Evolutionary conservation across 805 yeast species (phyloP).

Genomic region (Debaryomyces maramus): DNA sequence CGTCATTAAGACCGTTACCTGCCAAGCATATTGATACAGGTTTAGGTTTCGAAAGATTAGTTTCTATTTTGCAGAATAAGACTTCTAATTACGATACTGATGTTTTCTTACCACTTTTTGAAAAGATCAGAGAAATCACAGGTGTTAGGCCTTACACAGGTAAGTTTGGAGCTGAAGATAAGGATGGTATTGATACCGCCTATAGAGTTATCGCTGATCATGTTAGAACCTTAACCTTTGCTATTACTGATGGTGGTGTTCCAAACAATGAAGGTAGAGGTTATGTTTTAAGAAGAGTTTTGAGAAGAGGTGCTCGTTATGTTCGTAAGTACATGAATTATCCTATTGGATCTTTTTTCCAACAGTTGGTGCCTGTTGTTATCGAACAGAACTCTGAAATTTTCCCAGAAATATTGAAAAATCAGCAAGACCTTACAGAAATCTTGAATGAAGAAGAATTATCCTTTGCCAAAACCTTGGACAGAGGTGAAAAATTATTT

Average conservation of each 20-base stretch:
- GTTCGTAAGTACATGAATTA: constrained; percentile 95
- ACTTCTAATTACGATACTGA: constrained; percentile 96
- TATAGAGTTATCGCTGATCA: constrained; percentile 98
- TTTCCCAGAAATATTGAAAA: constrained; percentile 86
- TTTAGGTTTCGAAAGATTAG: constrained; percentile 97
- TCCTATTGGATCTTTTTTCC: constrained; percentile 93
- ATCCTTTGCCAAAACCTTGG: constrained; percentile 91
- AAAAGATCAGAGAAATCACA: constrained; percentile 84
- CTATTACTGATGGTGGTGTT: constrained; percentile 97
- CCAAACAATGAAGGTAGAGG: constrained; percentile 99
- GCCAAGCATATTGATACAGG: constrained; percentile 98
- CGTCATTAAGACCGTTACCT: constrained; percentile 78
- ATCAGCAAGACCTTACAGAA: constrained; percentile 76
- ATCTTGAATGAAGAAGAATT: constrained; percentile 95
- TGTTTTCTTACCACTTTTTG: constrained; percentile 87
- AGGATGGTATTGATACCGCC: constrained; percentile 95
- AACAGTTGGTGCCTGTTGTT: constrained; percentile 87
- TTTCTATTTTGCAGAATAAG: constrained; percentile 88
- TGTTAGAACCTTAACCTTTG: constrained; percentile 94
- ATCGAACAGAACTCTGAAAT: constrained; percentile 82
- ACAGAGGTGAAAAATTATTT: constrained; percentile 95
- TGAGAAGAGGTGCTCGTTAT: constrained; percentile 97
- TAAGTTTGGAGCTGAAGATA: constrained; percentile 88
- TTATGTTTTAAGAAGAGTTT: constrained; percentile 92
- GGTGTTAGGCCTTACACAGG: constrained; percentile 92